Base-by-base conservation (phyloP, 2,329 filamentous ascomycete species). In the Colletotrichum kahawae region DNA sequence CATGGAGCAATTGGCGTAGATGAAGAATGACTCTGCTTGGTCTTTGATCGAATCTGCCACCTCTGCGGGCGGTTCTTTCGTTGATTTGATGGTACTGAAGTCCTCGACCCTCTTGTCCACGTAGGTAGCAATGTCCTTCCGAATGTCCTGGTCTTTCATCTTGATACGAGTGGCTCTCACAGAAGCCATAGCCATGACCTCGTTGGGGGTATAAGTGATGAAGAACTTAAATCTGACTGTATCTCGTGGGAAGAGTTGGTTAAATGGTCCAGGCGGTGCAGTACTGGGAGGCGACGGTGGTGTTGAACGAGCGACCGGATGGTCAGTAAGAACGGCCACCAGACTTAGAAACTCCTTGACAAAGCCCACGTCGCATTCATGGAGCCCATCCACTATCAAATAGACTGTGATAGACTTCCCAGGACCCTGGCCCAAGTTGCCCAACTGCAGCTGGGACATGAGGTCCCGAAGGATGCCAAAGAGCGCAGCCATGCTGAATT, bases 331-430 rank as follows among this genome's bases (percentile, higher is more conserved):
- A 18, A 36, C 33, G 14, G n/a, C 48, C 12, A 76, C 51, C 4
- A 77, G 59, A 5, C 36, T 36, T 4, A 78, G 67, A 1, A 78
- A 63, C 8, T 77, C 57, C 16, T 38, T 57, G 3, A 68, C 57
- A 33, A 67, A 78, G 5, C 36, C 29, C 2, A 38, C 29, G 16
- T 76, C 76, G 18, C 76, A 77, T n/a, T 78, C 72, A 4, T 79
- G 74, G 13, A 80, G 43, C 3, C 79, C 79, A 62, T 80, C 79
- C 16, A 79, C 63, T 13, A 80, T 71, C 16, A 80, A 56, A 18
- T 74, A 80, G 29, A 80, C 76, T 2, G 67, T 76, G 10, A 67
- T 60, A 5, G 48, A 48, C 36, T 64, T 74, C 3, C 5, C 68
- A 57, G 24, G 69, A 4, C 34, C 13, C 56, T 36, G 56, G 36